Evolutionary conservation across 129 eudicot genomes (phyloP), one percentile per base, ranked within the genome.

Genomic region (Mikania micrantha): DNA sequence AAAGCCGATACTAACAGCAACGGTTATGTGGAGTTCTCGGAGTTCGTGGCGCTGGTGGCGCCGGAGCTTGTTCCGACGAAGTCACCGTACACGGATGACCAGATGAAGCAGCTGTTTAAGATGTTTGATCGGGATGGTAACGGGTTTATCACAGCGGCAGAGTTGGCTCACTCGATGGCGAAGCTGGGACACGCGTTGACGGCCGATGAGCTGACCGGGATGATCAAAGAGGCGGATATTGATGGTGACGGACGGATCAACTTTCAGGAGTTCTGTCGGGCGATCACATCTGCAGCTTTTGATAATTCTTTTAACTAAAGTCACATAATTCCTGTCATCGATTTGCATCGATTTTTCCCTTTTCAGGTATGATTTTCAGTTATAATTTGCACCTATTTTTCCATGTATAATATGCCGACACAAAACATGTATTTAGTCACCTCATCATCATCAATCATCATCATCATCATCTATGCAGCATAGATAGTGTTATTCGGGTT

Each of bases 221-320:
- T 93, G 98, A 86, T 93, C 35, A 82, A 69, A 56, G 98, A 93
- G 66, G 98, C 98, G 16, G 98, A 93, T 74, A 76, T 85, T 0
- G 95, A 93, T 36, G 98, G 98, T 4, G 98, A 88, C 71, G 98
- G 98, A 4, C 83, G 96, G 84, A 92, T 92, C 40, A 86, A 81
- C 34, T 92, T 85, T 72, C 84, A 76, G 77, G 98, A 92, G 84
- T 92, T 92, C 38, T 79, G 89, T 19, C 79, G 84, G 48, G 98
- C 98, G 38, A 92, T 92, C 16, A 85, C 91, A 21, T 88, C 96
- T 1, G 98, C 96, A n/a, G 91, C 98, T 44, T 92, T 92, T 72
- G 96, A 88, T 65, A 88, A 85, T 74, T 88, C 91, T 7, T 92
- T 93, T 87, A 66, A 79, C 63, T 91, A 66, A 87, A 70, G 7